Percentiles rank a stretch among this genome's conserved stretches.
phyloP scores from a whole-genome alignment of 2,329 filamentous ascomycete genomes.

The Fonsecaea pedrosoi region DNA sequence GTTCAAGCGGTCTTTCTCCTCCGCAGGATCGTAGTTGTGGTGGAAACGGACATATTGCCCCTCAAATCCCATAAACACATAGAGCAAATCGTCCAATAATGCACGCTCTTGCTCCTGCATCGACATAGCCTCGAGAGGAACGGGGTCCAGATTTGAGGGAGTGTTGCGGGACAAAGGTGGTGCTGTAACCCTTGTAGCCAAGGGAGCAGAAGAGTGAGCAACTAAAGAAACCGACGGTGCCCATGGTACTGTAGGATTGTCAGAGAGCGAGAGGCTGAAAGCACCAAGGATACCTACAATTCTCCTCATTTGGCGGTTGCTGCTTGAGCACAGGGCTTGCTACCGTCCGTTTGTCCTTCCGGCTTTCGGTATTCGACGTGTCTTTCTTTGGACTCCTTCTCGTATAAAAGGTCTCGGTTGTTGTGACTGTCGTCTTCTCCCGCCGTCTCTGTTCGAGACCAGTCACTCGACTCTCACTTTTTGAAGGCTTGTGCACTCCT shows the following conservation, averaged over 20 bases:
- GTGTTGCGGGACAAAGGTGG: slow-evolving; percentile 70
- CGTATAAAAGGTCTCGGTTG: slow-evolving; percentile 50
- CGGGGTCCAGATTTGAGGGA: slow-evolving; percentile 72
- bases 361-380: slow-evolving; percentile 36
- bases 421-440: slow-evolving; percentile 47
- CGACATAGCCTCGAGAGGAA: slow-evolving; percentile 71
- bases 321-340: slow-evolving; percentile 31
- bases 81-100: slow-evolving; percentile 88
- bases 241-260: slow-evolving; percentile 63
- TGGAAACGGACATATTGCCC: slow-evolving; percentile 94
- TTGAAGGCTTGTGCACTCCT: slow-evolving; percentile 32
- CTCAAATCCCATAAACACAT: slow-evolving; percentile 97
- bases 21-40: slow-evolving; percentile 78
- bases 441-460: slow-evolving; percentile 37
- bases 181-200: slow-evolving; percentile 71
- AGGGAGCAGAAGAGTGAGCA: slow-evolving; percentile 71
- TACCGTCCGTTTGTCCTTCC: slow-evolving; percentile 20
- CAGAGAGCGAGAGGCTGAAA: neutral
- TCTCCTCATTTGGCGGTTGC: slow-evolving; percentile 43
- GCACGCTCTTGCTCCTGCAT: slow-evolving; percentile 83
- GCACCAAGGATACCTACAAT: slow-evolving; percentile 36
- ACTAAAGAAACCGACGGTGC: slow-evolving; percentile 78
- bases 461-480: slow-evolving; percentile 37
- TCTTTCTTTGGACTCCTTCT: slow-evolving; percentile 62
- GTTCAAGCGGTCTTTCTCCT: slow-evolving; percentile 84